A percentile compares a stretch with the other conserved stretches of the same genome.
These are phyloP conservation scores for Fusarium pseudoanthophilum DNA, from an alignment of 2,329 filamentous ascomycete genomes.

Conservation along the genomic window DNA sequence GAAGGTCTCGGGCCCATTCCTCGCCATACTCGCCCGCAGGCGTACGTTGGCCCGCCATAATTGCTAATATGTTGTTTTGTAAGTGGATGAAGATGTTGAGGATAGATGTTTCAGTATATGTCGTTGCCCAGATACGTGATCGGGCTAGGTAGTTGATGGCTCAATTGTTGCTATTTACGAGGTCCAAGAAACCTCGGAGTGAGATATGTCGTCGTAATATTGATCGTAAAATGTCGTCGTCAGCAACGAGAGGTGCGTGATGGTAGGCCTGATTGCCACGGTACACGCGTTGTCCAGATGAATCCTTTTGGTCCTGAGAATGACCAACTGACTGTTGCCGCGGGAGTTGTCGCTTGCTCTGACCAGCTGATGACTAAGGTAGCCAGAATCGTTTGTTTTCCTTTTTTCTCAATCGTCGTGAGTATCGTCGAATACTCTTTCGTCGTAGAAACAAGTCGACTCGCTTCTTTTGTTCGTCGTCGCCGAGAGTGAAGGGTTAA, in stretches of 20 bases:
- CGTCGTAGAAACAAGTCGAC: slow-evolving; percentile 9
- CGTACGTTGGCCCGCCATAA: slow-evolving; percentile 54
- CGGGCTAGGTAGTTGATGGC: slow-evolving; percentile 10
- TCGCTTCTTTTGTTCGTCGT: slow-evolving; percentile 22
- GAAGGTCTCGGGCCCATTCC: slow-evolving; percentile 81
- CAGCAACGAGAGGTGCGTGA: slow-evolving; percentile 40
- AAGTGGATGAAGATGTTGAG: slow-evolving; percentile 2
- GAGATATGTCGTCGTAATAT: slow-evolving; percentile 33
- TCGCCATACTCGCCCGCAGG: slow-evolving; percentile 67
- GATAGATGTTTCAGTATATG: slow-evolving; percentile 1
- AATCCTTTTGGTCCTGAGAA: slow-evolving; percentile 13
- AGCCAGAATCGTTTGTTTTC: not conserved
- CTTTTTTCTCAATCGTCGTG: slow-evolving; percentile 16
- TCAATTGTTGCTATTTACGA: slow-evolving; percentile 38
- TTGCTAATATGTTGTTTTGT: slow-evolving; percentile 19
- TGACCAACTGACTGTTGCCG: slow-evolving; percentile 33
- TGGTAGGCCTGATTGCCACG: slow-evolving; percentile 44
- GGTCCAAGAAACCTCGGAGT: slow-evolving; percentile 15
- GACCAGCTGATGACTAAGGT: slow-evolving; percentile 28
- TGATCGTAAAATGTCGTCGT: slow-evolving; percentile 43
- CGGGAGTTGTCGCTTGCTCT: slow-evolving; percentile 10
- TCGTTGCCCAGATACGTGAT: slow-evolving; percentile 29
- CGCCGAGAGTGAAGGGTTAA: slow-evolving; percentile 26
- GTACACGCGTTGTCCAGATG: slow-evolving; percentile 38
- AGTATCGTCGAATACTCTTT: slow-evolving; percentile 20